Base-by-base conservation (phyloP, 2,329 filamentous ascomycete genomes). In the Venturia carpophila region DNA sequence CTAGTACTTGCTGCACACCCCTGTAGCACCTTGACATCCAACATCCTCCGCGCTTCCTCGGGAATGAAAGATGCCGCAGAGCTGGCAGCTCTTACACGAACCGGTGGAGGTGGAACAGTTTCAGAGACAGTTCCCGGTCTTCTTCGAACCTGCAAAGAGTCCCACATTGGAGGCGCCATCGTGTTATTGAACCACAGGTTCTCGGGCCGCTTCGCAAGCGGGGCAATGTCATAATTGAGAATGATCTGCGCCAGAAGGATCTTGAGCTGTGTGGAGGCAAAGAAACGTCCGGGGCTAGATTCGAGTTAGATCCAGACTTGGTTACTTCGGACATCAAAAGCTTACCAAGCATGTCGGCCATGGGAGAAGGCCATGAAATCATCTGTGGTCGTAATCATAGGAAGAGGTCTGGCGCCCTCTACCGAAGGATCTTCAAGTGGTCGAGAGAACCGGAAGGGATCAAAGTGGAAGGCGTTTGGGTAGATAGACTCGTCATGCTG, bases 221-320 rank as follows among this genome's bases (percentile, higher is more conserved):
- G 63, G 17, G 52, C 62, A 27, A 66, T 66, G 39, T 66, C 65
- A 37, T 65, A 66, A 7, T 63, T 63, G 42, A 55, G 42, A 43
- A 80, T 67, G 3, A 77, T 70, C 58, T 77, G 70, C 1, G 76
- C 75, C 17, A 80, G 68, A 21, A 80, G 75, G 68, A 79, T 70
- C 70, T 80, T 80, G 71, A 80, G 77, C 72, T 80, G 76, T 67
- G 78, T 75, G 30, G 72, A 71, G 11, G 78, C 78, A 67, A 80
- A 79, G 74, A 80, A 80, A 0, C 78, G 73, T 0, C 78, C 79
- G 0, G 77, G 78, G 65, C 52, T 58, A 27, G 7, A 24, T 19
- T 21, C 27, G 9, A 19, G n/a, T 42, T 80, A 68, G 3, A 76
- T 70, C 58, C 76, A 70, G 1, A 76, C 74, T n/a, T 80, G 67